Percentiles rank a stretch among this genome's conserved stretches.
These are phyloP conservation scores for Beauveria caledonica DNA, from an alignment of 2,329 filamentous ascomycete species.

Conservation along the genomic window DNA sequence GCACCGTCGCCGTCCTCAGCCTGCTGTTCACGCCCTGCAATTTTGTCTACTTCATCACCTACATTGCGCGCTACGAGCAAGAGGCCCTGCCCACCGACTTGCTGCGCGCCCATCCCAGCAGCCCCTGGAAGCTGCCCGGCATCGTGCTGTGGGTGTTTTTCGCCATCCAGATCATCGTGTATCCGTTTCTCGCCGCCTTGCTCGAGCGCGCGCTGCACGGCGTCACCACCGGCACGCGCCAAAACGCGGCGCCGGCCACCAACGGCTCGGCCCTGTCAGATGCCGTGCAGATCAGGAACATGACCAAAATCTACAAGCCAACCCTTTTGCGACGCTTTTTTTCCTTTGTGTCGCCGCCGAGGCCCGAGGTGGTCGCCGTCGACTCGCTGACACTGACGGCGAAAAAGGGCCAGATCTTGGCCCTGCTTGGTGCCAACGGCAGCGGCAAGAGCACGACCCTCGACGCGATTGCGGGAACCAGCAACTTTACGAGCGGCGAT, in stretches of 20 bases:
- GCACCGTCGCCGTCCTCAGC: slow-evolving; percentile 56
- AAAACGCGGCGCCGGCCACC: slow-evolving; percentile 25
- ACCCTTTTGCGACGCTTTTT: slow-evolving; percentile 48
- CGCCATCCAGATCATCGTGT: slow-evolving; percentile 59
- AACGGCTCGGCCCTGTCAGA: slow-evolving; percentile 22
- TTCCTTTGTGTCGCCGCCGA: slow-evolving; percentile 36
- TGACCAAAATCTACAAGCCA: slow-evolving; percentile 68
- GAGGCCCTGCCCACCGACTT: slow-evolving; percentile 52
- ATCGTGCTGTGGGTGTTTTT: slow-evolving; percentile 68
- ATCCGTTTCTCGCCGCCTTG: slow-evolving; percentile 61
- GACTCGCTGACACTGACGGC: slow-evolving; percentile 60
- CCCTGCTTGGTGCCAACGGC: slow-evolving; percentile 57
- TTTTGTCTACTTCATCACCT: slow-evolving; percentile 67
- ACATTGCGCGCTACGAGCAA: slow-evolving; percentile 63
- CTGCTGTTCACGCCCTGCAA: slow-evolving; percentile 79
- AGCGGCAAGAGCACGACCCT: slow-evolving; percentile 66
- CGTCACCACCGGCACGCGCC: slow-evolving; percentile 51
- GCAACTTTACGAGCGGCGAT: slow-evolving; percentile 45
- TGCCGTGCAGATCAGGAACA: slow-evolving; percentile 59
- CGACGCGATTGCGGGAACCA: slow-evolving; percentile 23
- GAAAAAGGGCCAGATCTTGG: slow-evolving; percentile 67
- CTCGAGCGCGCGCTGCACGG: slow-evolving; percentile 50
- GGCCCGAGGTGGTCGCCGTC: slow-evolving; percentile 66
- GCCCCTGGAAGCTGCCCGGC: slow-evolving; percentile 57
- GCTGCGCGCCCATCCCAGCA: slow-evolving; percentile 47